A percentile compares a stretch with the other conserved stretches of the same genome.
Evolutionary conservation across 129 eudicot genomes (phyloP).

Genomic region (Tagetes patula): DNA sequence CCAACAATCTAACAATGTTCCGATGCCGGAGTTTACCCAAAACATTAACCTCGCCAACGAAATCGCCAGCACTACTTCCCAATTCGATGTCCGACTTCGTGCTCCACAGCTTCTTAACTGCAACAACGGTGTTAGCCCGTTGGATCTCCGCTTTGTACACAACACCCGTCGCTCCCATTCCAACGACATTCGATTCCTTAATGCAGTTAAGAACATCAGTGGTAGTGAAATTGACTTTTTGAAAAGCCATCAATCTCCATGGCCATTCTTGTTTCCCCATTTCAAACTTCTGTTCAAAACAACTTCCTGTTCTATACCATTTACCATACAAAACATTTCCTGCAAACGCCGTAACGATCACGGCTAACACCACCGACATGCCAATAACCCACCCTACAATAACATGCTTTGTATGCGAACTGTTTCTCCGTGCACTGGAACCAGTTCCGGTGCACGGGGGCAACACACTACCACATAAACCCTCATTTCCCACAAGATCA

Average conservation of each 20-base stretch:
- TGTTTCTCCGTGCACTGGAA: slow-evolving; percentile 30
- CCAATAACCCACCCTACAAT: slow-evolving; percentile 76
- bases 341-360: slow-evolving; percentile 44
- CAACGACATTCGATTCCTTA: slow-evolving; percentile 73
- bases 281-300: slow-evolving; percentile 57
- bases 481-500: slow-evolving; percentile 66
- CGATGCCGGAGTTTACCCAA: slow-evolving; percentile 81
- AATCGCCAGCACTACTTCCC: slow-evolving; percentile 58
- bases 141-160: slow-evolving; percentile 85
- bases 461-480: slow-evolving; percentile 72
- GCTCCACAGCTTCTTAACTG: slow-evolving; percentile 90
- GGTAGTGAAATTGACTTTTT: slow-evolving; percentile 70
- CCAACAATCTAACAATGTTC: slow-evolving; percentile 71
- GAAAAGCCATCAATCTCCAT: slow-evolving; percentile 88
- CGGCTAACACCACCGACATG: slow-evolving; percentile 43
- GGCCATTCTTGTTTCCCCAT: slow-evolving; percentile 69
- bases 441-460: slow-evolving; percentile 56
- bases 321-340: slow-evolving; percentile 42
- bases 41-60: slow-evolving; percentile 72
- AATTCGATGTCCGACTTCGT: slow-evolving; percentile 57
- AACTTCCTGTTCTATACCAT: slow-evolving; percentile 56
- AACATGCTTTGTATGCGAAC: slow-evolving; percentile 52
- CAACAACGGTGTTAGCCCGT: slow-evolving; percentile 55
- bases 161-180: slow-evolving; percentile 87
- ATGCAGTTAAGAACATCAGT: slow-evolving; percentile 57